Base-by-base conservation (phyloP, 176 grass and related monocot species). In the Oryza rufipogon region DNA sequence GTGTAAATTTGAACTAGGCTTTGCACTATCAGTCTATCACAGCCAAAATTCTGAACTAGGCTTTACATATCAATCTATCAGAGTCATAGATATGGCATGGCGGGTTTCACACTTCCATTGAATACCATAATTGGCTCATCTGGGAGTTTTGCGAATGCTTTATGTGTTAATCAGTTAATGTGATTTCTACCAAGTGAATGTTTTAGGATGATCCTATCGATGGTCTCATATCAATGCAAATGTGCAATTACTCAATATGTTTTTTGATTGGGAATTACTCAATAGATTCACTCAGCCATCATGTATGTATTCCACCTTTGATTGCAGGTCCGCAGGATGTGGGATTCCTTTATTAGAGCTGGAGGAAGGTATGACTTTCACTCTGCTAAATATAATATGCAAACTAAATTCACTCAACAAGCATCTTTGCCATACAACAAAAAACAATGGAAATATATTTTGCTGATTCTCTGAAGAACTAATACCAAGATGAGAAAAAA, bases 271-370 rank as follows among this genome's bases (percentile, higher is more conserved):
- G 7, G 54, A 74, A 54, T 58, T 73, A 60, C 13, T 82, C 7
- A 54, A 54, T 69, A 66, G 19, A n/a, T 66, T 17, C 33, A 84
- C 11, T 84, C 22, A 58, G 16, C 44, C 11, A 36, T 44, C 42
- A 68, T 71, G 8, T 80, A 26, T 87, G 9, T 71, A 16, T 88
- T 85, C 83, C 9, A 38, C 73, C 22, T 66, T 44, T 83, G 17
- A 49, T 89, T 95, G n/a, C 86, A 99, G 96, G 96, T 99, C 76
- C 88, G 93, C 72, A 83, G 93, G 87, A 92, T 86, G 80, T 99
- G 96, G 96, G 96, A 99, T 94, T 92, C 93, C 87, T 99, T 89
- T 52, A 87, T 96, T 49, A 88, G 91, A 89, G 88, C 91, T 80
- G 87, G 88, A 94, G 96, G 93, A 87, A 94, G 96, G 93, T 98